Conservation (phyloP, 108 stramenopile genomes). For the Fragilariopsis cylindrus region DNA sequence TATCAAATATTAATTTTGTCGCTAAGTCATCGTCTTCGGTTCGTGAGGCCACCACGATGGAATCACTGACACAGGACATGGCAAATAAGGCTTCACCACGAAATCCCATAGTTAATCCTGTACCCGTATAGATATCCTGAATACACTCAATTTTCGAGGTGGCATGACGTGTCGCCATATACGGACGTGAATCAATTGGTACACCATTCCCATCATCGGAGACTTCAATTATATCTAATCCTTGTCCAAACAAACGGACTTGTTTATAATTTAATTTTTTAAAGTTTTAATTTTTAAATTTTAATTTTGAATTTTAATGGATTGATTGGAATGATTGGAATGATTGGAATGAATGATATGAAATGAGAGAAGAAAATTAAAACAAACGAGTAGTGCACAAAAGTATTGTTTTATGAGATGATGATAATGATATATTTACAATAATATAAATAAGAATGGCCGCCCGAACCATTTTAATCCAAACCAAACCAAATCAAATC, state of each 20-base stretch:
- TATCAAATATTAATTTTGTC: conserved; percentile 57
- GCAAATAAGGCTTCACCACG: conserved; percentile 91
- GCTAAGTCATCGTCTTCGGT: conserved; percentile 60
- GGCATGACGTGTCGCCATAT: conserved; percentile 78
- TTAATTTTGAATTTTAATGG: neutral
- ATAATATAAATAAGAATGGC: too few relatives aligned
- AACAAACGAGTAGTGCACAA: neutral
- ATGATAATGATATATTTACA: too few relatives aligned
- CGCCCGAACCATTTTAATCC: too few relatives aligned
- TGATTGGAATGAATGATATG: conserved; percentile 10
- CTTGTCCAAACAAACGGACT: conserved; percentile 81
- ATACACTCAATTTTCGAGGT: conserved; percentile 80
- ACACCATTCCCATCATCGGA: conserved; percentile 87
- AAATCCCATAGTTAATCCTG: conserved; percentile 54
- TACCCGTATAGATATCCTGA: conserved; percentile 68
- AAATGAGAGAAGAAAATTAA: neutral
- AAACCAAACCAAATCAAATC: too few relatives aligned
- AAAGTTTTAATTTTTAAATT: neutral
- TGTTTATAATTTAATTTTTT: neutral
- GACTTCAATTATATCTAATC: conserved; percentile 81
- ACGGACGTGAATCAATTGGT: conserved; percentile 49
- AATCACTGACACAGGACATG: conserved; percentile 62
- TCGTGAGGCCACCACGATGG: conserved; percentile 67
- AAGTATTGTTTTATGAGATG: too few relatives aligned
- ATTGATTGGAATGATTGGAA: neutral